A percentile compares a stretch with the other conserved stretches of the same genome.
phyloP scores from a whole-genome alignment of 345 rosid genomes.

The Mercurialis annua region DNA sequence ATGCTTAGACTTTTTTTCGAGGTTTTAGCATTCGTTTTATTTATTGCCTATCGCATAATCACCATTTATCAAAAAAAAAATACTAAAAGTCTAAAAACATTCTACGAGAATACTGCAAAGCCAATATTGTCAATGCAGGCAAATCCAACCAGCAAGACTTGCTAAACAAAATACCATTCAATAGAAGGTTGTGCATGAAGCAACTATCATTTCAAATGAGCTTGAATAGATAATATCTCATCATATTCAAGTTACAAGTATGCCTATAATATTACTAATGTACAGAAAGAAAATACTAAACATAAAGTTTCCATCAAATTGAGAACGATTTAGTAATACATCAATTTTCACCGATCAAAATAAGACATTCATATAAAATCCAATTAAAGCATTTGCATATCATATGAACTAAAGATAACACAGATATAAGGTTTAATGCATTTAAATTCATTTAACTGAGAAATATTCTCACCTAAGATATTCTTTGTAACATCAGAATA shows the following conservation, averaged over 20 bases:
- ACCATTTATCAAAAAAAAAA: background rate
- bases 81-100: background rate
- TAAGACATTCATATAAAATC: background rate
- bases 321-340: background rate
- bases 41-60: too few species aligned
- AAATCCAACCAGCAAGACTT: background rate
- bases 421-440: background rate
- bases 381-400: background rate
- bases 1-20: too few species aligned
- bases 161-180: background rate
- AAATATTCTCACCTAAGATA: slow-evolving; percentile 60
- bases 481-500: slow-evolving; percentile 65
- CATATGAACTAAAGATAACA: too few species aligned
- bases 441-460: background rate
- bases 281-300: background rate
- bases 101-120: background rate
- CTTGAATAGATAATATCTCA: background rate
- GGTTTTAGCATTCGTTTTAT: too few species aligned
- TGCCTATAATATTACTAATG: background rate
- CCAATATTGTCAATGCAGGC: background rate
- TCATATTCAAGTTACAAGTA: background rate
- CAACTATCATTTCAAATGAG: background rate
- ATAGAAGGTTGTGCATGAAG: background rate
- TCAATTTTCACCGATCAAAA: too few species aligned
- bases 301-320: background rate